Evolutionary conservation across 1,284 basidiomycete species (phyloP).

Genomic region (Trametes versicolor): DNA sequence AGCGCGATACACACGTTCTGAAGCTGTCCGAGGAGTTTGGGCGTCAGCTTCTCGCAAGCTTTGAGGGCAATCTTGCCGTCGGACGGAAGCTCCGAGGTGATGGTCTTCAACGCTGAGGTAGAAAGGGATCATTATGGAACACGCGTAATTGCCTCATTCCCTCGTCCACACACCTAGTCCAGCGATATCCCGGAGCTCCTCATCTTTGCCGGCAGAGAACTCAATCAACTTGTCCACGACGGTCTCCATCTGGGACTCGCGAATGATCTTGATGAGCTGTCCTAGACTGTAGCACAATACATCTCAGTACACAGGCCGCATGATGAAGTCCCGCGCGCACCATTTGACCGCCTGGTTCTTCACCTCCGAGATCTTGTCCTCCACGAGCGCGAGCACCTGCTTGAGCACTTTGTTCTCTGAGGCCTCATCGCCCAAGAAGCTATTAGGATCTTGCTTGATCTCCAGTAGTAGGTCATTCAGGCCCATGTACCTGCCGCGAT

Average conservation of each 20-base stretch:
- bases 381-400: slow-evolving; percentile 85
- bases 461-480: slow-evolving; percentile 92
- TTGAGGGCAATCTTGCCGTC: slow-evolving; percentile 82
- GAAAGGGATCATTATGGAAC: slow-evolving; percentile 1
- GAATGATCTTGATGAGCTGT: slow-evolving; percentile 87
- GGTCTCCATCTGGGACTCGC: slow-evolving; percentile 83
- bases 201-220: slow-evolving; percentile 86
- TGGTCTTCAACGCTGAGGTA: slow-evolving; percentile 87
- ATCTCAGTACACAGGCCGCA: neutral
- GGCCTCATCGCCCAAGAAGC: slow-evolving; percentile 82
- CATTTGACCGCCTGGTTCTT: slow-evolving; percentile 98
- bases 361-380: slow-evolving; percentile 97
- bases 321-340: slow-evolving; percentile 54
- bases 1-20: slow-evolving; percentile 61
- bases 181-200: slow-evolving; percentile 93
- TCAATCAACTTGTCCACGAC: slow-evolving; percentile 91
- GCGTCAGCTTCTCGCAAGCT: slow-evolving; percentile 87
- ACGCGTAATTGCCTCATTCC: neutral
- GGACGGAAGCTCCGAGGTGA: slow-evolving; percentile 88
- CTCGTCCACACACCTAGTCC: slow-evolving; percentile 75
- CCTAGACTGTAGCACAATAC: slow-evolving; percentile 67
- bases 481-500: slow-evolving; percentile 85
- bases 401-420: slow-evolving; percentile 84
- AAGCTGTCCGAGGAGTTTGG: slow-evolving; percentile 84
- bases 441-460: slow-evolving; percentile 75